phyloP scores from a whole-genome alignment of 2,329 filamentous ascomycete species.

The Fusarium nanum region DNA sequence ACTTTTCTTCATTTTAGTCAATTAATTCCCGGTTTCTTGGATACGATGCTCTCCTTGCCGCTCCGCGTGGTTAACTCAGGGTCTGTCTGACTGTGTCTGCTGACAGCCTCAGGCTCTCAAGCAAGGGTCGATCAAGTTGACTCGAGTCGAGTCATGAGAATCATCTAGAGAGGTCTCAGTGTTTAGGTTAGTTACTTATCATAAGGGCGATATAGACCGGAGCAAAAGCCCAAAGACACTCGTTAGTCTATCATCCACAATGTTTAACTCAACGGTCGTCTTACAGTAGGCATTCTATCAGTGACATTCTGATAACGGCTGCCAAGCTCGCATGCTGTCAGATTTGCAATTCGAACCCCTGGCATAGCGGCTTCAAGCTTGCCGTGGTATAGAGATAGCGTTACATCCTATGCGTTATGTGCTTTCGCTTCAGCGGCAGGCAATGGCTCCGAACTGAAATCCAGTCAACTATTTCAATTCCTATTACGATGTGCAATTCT shows the following conservation, averaged over 20 bases:
- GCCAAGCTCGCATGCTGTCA: conserved; percentile 20
- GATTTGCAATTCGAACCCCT: conserved; percentile 25
- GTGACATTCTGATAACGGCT: conserved; percentile 29
- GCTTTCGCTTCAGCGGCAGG: conserved; percentile 33
- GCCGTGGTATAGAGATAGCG: conserved; percentile 20
- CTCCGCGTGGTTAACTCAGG: conserved; percentile 19
- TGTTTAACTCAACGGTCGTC: conserved; percentile 8
- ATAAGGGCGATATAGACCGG: background rate
- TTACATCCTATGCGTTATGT: conserved; percentile 18
- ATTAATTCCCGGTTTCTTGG: conserved; percentile 13
- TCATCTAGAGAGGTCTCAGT: conserved; percentile 19
- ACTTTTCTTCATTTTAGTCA: background rate
- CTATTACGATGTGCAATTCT: conserved; percentile 7
- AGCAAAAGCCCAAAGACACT: background rate
- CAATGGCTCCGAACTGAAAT: background rate
- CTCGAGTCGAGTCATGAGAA: conserved; percentile 29
- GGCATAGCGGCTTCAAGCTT: conserved; percentile 16
- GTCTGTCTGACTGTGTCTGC: conserved; percentile 30
- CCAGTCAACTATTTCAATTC: background rate
- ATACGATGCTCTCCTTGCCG: conserved; percentile 6
- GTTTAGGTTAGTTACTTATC: background rate
- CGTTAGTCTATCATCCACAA: background rate
- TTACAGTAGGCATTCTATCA: conserved; percentile 11
- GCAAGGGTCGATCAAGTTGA: background rate
- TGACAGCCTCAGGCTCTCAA: conserved; percentile 19